Base-by-base conservation (phyloP, 139 green algal genomes). In the Dunaliella primolecta region DNA sequence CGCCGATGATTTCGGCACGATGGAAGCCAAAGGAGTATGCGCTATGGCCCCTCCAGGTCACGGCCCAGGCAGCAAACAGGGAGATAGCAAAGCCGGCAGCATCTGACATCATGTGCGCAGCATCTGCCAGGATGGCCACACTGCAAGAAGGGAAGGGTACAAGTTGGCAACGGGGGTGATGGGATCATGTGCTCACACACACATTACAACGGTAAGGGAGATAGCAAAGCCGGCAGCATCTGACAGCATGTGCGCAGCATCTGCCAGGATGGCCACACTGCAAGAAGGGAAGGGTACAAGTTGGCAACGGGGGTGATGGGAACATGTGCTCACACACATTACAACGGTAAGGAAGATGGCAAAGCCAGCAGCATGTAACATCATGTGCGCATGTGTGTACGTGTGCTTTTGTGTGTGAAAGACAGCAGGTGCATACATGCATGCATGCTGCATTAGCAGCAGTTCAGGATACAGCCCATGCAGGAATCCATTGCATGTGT, bases 101-200 rank as follows among this genome's bases (percentile, higher is more conserved):
- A 75, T 99, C 96, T 1, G 94, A 98, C 31, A 99, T 91, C 84
- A 99, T 94, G 89, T 99, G 96, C 0, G 96, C 96, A 1, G 96
- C 96, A 84, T 99, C 96, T 2, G 96, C 96, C 85, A 98, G 92
- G 87, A 99, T 98, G 72, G 96, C 96, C 30, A 99, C 89, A 71
- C 93, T 97, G 92, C 81, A 85, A 3, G 56, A 27, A 29, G 11
- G 80, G 3, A 29, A 3, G 80, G 3, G 72, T 0, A 25, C 64
- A 64, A 64, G 46, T 15, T 25, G 7, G 7, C 7, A 64, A 64
- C 46, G 15, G 7, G 7, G 46, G 46, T 15, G 7, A 64, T 64
- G n/a, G 46, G 46, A 64, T 64, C 46, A 64, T 25, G 46, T 25
- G 15, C 46, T 64, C 15, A 15, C 15, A 64, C 7, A 64, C 46